phyloP scores from a whole-genome alignment of 2,329 filamentous ascomycete genomes.

The Fusarium brachygibbosum region DNA sequence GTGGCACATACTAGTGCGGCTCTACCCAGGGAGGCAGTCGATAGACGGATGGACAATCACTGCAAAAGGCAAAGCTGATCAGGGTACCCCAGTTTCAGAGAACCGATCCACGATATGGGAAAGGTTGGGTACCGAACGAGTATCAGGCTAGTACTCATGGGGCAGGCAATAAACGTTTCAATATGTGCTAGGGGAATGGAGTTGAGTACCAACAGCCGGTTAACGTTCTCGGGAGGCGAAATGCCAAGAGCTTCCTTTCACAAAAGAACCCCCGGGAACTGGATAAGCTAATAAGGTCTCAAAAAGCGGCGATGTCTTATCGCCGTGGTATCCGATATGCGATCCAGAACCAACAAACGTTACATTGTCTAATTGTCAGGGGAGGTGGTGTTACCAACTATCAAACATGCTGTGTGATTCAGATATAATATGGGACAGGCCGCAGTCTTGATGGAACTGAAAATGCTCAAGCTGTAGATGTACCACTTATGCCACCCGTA shows the following conservation, averaged over 20 bases:
- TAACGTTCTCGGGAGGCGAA: neutral
- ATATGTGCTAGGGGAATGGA: neutral
- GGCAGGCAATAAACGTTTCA: conserved; percentile 16
- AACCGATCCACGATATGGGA: conserved; percentile 11
- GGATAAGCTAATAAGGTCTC: neutral
- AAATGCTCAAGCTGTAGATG: neutral
- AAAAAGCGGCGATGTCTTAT: conserved; percentile 3
- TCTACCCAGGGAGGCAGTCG: neutral
- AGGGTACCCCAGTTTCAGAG: conserved; percentile 1
- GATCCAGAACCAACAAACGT: conserved; percentile 11
- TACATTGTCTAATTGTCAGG: conserved; percentile 27
- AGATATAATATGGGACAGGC: conserved; percentile 12
- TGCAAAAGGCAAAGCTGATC: neutral
- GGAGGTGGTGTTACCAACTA: conserved; percentile 16
- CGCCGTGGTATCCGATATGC: conserved; percentile 1
- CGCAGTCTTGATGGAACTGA: neutral
- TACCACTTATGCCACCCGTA: neutral
- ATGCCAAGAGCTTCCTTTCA: conserved; percentile 1
- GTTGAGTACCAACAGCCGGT: neutral
- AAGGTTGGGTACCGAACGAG: neutral
- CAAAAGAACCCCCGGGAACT: conserved; percentile 23
- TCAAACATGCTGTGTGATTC: neutral
- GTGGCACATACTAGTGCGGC: conserved; percentile 2
- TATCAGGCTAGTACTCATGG: conserved; percentile 3
- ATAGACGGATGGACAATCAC: neutral